phyloP scores from a whole-genome alignment of 1,284 basidiomycete genomes.

The Ganoderma sp. region DNA sequence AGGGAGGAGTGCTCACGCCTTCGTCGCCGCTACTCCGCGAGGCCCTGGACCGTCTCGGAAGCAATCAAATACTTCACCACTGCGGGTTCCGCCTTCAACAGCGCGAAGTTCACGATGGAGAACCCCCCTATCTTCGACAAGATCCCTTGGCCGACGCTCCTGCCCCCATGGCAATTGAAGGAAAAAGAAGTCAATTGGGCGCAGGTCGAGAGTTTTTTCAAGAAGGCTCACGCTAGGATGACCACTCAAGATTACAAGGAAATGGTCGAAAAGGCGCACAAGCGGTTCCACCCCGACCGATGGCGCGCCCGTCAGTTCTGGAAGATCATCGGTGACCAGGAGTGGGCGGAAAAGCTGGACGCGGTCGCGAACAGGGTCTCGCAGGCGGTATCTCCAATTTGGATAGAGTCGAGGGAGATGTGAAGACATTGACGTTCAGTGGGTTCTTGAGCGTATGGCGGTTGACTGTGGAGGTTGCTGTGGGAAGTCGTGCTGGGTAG shows the following conservation, averaged over 20 bases:
- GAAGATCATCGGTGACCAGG: slow-evolving; percentile 54
- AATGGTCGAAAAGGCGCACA: slow-evolving; percentile 70
- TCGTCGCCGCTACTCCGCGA: no score
- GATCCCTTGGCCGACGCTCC: slow-evolving; percentile 76
- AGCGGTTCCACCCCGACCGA: slow-evolving; percentile 70
- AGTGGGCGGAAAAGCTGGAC: slow-evolving; percentile 58
- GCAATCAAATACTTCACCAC: no score
- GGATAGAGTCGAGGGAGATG: slow-evolving; percentile 48
- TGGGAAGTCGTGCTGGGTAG: no score
- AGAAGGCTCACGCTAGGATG: slow-evolving; percentile 43
- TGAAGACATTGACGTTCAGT: no score
- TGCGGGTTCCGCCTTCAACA: slow-evolving; percentile 56
- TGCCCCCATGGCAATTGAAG: slow-evolving; percentile 43
- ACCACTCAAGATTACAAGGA: slow-evolving; percentile 60
- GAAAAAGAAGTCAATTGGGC: no score
- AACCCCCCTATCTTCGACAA: slow-evolving; percentile 58
- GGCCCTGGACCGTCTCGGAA: no score
- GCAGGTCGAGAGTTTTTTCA: no score
- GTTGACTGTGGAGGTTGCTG: no score
- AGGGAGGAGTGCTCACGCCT: no score
- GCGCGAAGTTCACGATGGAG: slow-evolving; percentile 53
- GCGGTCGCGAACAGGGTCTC: slow-evolving; percentile 65
- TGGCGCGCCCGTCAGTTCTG: slow-evolving; percentile 54
- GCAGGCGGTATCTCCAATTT: slow-evolving; percentile 64
- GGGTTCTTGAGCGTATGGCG: no score